phyloP scores from a whole-genome alignment of 768 basidiomycete species.

The Termitomyces sp. region DNA sequence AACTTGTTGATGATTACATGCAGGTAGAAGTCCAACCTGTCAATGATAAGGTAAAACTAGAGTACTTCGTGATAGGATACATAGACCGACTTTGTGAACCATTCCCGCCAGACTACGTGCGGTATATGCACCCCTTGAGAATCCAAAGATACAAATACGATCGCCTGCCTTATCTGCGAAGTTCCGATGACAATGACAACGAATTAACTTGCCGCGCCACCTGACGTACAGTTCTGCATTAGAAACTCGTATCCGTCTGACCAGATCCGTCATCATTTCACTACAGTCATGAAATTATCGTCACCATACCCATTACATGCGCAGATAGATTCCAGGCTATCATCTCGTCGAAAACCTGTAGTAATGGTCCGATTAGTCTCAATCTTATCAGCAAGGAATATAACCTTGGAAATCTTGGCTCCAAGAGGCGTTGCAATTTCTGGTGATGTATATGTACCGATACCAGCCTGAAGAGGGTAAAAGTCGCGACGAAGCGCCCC shows the following conservation, averaged over 20 bases:
- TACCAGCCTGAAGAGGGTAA: slow-evolving; percentile 36
- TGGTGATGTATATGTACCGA: slow-evolving; percentile 46
- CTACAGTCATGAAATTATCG: background rate
- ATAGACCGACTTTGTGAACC: slow-evolving; percentile 45
- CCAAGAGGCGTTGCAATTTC: slow-evolving; percentile 39
- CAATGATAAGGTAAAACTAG: slow-evolving; percentile 24
- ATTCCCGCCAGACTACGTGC: slow-evolving; percentile 47
- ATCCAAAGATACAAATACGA: slow-evolving; percentile 60
- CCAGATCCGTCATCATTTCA: background rate
- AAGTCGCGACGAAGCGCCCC: background rate
- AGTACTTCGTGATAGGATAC: slow-evolving; percentile 12
- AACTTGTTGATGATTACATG: slow-evolving; percentile 50
- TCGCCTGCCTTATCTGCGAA: slow-evolving; percentile 29
- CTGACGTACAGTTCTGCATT: slow-evolving; percentile 49
- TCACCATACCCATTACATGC: slow-evolving; percentile 42
- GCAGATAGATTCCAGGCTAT: slow-evolving; percentile 45
- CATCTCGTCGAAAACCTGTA: slow-evolving; percentile 35
- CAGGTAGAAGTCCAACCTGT: slow-evolving; percentile 52
- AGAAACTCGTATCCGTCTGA: slow-evolving; percentile 52
- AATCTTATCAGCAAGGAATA: background rate
- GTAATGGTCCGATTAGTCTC: background rate
- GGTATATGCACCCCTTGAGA: slow-evolving; percentile 59
- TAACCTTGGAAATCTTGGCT: slow-evolving; percentile 37
- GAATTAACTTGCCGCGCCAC: background rate
- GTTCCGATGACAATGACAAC: background rate